A percentile compares a stretch with the other conserved stretches of the same genome.
Evolutionary conservation across 2,329 filamentous ascomycete species (phyloP).

Genomic region (Colletotrichum sp.): DNA sequence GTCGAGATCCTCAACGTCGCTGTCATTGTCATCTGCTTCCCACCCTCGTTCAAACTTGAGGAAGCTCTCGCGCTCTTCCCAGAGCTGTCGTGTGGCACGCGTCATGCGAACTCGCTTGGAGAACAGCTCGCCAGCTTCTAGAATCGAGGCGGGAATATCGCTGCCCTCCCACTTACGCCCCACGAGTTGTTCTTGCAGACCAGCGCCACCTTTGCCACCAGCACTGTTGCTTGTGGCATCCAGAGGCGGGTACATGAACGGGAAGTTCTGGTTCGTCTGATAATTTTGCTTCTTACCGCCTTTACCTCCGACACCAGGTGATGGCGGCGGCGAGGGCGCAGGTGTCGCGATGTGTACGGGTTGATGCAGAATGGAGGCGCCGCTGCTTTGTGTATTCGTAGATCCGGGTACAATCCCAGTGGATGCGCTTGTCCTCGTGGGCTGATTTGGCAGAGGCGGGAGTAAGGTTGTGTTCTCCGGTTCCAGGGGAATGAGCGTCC

Average conservation of each 20-base stretch:
- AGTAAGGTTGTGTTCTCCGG: conserved; percentile 90
- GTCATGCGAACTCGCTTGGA: conserved; percentile 90
- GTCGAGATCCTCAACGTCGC: conserved; percentile 52
- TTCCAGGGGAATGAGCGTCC: conserved; percentile 82
- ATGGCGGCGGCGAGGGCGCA: conserved; percentile 92
- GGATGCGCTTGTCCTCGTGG: conserved; percentile 62
- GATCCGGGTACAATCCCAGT: conserved; percentile 67
- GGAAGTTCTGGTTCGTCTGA: conserved; percentile 98
- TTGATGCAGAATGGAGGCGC: conserved; percentile 87
- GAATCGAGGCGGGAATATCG: conserved; percentile 90
- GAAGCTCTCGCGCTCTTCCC: conserved; percentile 91
- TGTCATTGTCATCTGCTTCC: conserved; percentile 59
- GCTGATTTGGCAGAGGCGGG: conserved; percentile 80
- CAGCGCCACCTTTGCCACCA: conserved; percentile 85
- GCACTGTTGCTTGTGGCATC: conserved; percentile 88
- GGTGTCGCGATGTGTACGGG: conserved; percentile 99
- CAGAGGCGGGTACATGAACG: conserved; percentile 94
- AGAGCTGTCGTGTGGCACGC: conserved; percentile 87
- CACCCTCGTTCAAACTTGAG: conserved; percentile 93
- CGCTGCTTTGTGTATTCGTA: conserved; percentile 58
- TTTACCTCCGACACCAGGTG: conserved; percentile 85
- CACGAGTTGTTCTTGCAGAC: conserved; percentile 79
- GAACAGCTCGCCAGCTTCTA: conserved; percentile 93
- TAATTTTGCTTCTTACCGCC: conserved; percentile 99
- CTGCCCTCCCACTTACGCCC: conserved; percentile 91